These are phyloP conservation scores for Diphasiastrum complanatum DNA, from an alignment of 83 land plant genomes.

Conservation along the genomic window DNA sequence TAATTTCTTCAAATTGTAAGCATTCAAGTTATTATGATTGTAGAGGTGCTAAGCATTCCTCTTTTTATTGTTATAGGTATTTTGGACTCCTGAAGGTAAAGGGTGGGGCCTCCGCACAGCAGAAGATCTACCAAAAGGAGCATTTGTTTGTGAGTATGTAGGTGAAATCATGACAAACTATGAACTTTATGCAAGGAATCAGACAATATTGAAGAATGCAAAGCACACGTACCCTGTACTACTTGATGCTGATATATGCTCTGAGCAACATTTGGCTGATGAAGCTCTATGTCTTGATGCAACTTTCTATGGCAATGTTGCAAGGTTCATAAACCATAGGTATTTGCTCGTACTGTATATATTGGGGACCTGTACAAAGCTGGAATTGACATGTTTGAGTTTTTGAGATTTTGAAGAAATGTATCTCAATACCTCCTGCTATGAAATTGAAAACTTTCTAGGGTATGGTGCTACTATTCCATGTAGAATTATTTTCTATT, in stretches of 20 bases:
- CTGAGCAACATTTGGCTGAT: constrained; percentile 2
- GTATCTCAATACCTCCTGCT: background rate
- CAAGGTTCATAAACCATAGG: constrained; percentile 9
- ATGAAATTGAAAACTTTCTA: background rate
- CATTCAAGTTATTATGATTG: too few relatives aligned
- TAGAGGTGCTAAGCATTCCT: too few relatives aligned
- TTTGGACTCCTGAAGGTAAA: constrained; percentile 8
- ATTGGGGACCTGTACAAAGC: background rate
- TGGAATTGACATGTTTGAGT: too few relatives aligned
- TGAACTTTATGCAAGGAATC: constrained; percentile 7
- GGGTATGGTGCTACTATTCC: constrained; percentile 5
- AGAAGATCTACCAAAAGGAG: constrained; percentile 13
- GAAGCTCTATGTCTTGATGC: constrained; percentile 2
- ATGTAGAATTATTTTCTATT: background rate
- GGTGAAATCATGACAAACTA: constrained; percentile 8
- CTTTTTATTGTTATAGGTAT: constrained; percentile 11
- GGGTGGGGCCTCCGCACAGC: constrained; percentile 7
- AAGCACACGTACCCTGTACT: background rate
- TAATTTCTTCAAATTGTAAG: too few relatives aligned
- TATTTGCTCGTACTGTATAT: background rate
- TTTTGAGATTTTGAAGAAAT: background rate
- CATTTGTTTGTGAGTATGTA: constrained; percentile 12
- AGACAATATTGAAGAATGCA: background rate
- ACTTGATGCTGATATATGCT: background rate
- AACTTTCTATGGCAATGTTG: constrained; percentile 9